phyloP scores from a whole-genome alignment of 2,329 filamentous ascomycete genomes.

The Xylaria sp. region DNA sequence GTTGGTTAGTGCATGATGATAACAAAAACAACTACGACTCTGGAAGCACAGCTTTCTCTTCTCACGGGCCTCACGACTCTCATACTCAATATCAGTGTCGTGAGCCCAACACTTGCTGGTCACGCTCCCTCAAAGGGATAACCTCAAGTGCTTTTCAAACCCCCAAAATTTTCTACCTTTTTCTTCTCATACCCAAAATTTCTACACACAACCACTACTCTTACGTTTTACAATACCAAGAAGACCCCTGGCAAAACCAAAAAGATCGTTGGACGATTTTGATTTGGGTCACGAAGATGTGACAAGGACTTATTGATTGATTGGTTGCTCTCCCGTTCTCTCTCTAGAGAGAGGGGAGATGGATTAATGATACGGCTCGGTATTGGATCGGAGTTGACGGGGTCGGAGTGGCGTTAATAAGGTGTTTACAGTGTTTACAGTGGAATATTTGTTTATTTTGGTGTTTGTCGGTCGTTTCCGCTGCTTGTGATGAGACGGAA shows the following conservation, averaged over 20 bases:
- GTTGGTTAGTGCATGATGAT: background rate
- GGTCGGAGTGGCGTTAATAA: background rate
- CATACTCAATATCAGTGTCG: background rate
- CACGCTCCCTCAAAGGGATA: background rate
- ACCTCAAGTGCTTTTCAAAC: background rate
- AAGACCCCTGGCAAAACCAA: slow-evolving; percentile 37
- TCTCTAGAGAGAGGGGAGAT: background rate
- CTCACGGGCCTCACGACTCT: background rate
- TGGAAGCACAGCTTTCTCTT: background rate
- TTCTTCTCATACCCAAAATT: background rate
- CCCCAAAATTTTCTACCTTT: background rate
- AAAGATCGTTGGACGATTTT: slow-evolving; percentile 41
- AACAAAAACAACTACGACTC: background rate
- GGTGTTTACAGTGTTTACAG: background rate
- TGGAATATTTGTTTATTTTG: background rate
- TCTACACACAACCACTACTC: background rate
- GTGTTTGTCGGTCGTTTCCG: background rate
- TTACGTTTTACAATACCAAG: background rate
- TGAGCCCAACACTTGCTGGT: background rate
- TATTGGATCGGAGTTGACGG: background rate
- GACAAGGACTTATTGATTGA: slow-evolving; percentile 45
- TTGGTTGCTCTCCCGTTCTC: background rate
- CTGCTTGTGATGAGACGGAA: background rate
- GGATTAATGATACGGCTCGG: slow-evolving; percentile 2
- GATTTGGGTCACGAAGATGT: slow-evolving; percentile 37